phyloP scores from a whole-genome alignment of 345 rosid genomes.

The Capsella bursapastoris region DNA sequence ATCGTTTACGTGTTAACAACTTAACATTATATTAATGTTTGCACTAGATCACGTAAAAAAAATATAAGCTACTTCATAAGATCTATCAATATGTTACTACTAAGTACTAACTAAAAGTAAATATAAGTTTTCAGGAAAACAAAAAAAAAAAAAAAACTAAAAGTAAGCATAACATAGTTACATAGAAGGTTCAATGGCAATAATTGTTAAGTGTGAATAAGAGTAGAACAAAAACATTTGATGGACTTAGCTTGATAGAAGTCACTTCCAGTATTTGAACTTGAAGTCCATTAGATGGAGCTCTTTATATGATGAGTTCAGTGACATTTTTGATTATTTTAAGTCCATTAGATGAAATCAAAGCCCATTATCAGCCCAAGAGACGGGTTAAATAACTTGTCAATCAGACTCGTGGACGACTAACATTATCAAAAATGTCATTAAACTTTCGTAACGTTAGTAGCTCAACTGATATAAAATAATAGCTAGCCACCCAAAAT shows the following conservation, averaged over 20 bases:
- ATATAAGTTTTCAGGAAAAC: too few relatives aligned
- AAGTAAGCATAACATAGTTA: too few relatives aligned
- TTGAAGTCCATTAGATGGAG: not conserved
- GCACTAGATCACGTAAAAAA: not conserved
- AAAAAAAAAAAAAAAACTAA: too few relatives aligned
- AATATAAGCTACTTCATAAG: not conserved
- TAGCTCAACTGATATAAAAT: not conserved
- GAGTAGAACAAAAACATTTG: not conserved
- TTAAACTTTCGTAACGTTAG: not conserved
- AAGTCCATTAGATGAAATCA: conserved; percentile 16
- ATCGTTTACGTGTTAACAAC: not conserved
- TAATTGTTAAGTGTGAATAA: not conserved
- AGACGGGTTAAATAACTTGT: not conserved
- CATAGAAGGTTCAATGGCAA: not conserved
- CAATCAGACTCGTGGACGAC: not conserved
- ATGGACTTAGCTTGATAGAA: not conserved
- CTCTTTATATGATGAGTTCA: not conserved
- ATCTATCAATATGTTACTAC: not conserved
- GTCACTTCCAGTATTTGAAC: not conserved
- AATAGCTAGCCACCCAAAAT: not conserved
- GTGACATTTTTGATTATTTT: not conserved
- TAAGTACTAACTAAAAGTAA: too few relatives aligned
- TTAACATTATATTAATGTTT: not conserved
- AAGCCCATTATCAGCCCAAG: conserved; percentile 49
- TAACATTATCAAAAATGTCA: not conserved